Conservation (phyloP, 768 basidiomycete genomes). For the Tulasnella sp. region DNA sequence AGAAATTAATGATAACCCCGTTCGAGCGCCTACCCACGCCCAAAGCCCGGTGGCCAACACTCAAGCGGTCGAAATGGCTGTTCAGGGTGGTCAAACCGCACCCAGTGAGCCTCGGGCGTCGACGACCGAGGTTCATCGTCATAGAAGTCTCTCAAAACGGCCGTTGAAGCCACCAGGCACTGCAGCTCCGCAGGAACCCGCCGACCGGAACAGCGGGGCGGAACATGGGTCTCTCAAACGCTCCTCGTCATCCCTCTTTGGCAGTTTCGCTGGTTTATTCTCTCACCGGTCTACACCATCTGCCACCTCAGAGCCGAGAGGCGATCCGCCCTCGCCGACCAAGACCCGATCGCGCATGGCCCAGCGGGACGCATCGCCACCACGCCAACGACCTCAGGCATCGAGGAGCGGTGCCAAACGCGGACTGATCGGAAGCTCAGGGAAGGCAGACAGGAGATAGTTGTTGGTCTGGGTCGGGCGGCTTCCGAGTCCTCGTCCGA, state of each 20-base stretch:
- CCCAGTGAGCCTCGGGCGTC: neutral
- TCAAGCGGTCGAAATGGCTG: neutral
- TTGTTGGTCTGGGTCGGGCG: constrained; percentile 31
- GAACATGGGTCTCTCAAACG: constrained; percentile 33
- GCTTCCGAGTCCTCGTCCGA: constrained; percentile 33
- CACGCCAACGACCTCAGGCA: neutral
- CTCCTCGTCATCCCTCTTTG: constrained; percentile 49
- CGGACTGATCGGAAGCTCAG: constrained; percentile 47
- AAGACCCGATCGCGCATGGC: neutral
- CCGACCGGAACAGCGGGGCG: neutral
- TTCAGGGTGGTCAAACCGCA: neutral
- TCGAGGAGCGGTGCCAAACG: constrained; percentile 44
- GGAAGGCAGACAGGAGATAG: constrained; percentile 40
- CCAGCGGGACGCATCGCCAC: constrained; percentile 16
- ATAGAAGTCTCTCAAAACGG: neutral
- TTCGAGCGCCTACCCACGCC: constrained; percentile 42
- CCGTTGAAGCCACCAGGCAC: neutral
- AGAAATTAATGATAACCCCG: constrained; percentile 59
- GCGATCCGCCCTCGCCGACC: neutral
- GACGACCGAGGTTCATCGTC: constrained; percentile 4
- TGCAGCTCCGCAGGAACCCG: no score
- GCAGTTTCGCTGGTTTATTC: constrained; percentile 55
- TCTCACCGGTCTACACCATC: neutral
- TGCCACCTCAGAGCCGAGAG: neutral
- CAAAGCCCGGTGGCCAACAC: neutral